These are phyloP conservation scores for Lactarius hengduanensis DNA, from an alignment of 768 basidiomycete species.

Conservation along the genomic window DNA sequence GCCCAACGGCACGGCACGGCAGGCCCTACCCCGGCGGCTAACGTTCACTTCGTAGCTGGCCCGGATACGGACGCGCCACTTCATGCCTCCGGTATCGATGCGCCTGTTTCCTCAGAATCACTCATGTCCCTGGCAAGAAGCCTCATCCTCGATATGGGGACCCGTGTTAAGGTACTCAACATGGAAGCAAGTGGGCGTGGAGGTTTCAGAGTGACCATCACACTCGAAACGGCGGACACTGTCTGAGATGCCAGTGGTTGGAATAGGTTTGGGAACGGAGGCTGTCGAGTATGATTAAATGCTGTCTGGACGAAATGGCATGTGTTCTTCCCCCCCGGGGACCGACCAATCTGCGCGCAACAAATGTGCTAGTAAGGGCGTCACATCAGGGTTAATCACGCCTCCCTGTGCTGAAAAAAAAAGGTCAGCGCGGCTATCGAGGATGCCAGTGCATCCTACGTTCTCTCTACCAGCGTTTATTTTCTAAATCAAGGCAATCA, in stretches of 20 bases:
- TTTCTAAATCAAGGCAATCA: no score
- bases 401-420: no score
- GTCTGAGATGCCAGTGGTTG: background rate
- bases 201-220: slow-evolving; percentile 1
- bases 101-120: background rate
- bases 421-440: no score
- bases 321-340: no score
- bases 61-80: background rate
- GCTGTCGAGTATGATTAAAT: no score
- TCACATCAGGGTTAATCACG: no score
- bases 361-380: no score
- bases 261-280: background rate
- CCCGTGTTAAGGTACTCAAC: slow-evolving; percentile 1
- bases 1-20: background rate
- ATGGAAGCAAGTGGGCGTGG: slow-evolving; percentile 3
- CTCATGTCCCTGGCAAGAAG: slow-evolving; percentile 2
- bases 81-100: background rate
- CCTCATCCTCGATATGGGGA: slow-evolving; percentile 8
- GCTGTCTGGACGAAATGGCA: no score
- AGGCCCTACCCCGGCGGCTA: background rate
- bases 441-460: no score
- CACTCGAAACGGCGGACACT: slow-evolving; percentile 8
- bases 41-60: background rate
- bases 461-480: no score
- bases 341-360: no score